A percentile compares a stretch with the other conserved stretches of the same genome.
These are phyloP conservation scores for Chaetomium cochliodes DNA, from an alignment of 495 filamentous ascomycete genomes.

Conservation along the genomic window DNA sequence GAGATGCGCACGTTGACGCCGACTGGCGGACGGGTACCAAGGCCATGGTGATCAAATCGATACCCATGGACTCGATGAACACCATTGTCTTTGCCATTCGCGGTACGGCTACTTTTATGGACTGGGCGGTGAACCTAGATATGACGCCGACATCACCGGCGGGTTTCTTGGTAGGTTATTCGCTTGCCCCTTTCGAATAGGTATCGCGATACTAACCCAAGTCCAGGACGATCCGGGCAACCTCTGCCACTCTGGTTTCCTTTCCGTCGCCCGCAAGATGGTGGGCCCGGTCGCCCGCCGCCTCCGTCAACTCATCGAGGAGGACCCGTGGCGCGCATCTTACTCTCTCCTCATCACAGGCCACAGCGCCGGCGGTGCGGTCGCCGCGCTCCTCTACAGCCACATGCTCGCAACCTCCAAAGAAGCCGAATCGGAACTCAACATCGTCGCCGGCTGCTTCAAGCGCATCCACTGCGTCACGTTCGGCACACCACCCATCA, in stretches of 20 bases:
- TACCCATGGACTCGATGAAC: conserved; percentile 71
- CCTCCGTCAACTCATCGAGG: conserved; percentile 63
- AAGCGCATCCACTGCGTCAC: conserved; percentile 77
- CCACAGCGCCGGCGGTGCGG: conserved; percentile 79
- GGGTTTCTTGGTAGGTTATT: conserved; percentile 59
- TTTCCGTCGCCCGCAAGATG: conserved; percentile 73
- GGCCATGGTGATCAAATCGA: conserved; percentile 77
- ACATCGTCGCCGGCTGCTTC: conserved; percentile 63
- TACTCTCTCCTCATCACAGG: conserved; percentile 78
- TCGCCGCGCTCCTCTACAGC: conserved; percentile 71
- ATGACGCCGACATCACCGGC: conserved; percentile 59
- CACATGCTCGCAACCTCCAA: conserved; percentile 67
- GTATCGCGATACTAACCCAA: conserved; percentile 17
- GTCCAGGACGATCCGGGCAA: conserved; percentile 68
- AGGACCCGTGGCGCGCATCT: conserved; percentile 62
- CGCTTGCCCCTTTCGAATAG: background rate
- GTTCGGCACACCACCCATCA: conserved; percentile 77
- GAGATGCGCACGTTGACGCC: conserved; percentile 62
- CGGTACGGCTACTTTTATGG: conserved; percentile 73
- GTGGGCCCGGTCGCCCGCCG: conserved; percentile 65
- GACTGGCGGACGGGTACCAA: conserved; percentile 73
- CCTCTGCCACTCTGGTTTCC: conserved; percentile 73
- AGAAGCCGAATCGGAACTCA: conserved; percentile 62
- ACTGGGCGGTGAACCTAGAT: conserved; percentile 79
- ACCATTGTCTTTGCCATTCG: conserved; percentile 78